phyloP scores from a whole-genome alignment of 1,284 basidiomycete species.

The Ustilago xerochloae region DNA sequence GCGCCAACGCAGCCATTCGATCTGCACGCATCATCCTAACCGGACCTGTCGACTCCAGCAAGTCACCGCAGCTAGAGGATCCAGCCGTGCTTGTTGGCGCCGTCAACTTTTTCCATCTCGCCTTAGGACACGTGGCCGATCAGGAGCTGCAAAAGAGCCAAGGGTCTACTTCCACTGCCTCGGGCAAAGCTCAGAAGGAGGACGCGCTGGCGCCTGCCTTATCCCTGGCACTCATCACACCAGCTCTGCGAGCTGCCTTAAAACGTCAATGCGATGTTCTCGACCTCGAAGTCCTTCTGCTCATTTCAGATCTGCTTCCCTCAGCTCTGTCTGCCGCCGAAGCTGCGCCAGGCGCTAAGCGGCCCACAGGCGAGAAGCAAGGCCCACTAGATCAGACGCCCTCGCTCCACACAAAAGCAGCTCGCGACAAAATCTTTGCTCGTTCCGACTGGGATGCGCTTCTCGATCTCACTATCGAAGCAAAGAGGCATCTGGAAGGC shows the following conservation, averaged over 20 bases:
- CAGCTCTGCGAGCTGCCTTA: constrained; percentile 60
- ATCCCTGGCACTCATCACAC: constrained; percentile 55
- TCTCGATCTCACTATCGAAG: constrained; percentile 57
- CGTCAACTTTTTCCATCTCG: constrained; percentile 57
- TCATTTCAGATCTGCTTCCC: constrained; percentile 58
- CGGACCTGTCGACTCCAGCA: not conserved
- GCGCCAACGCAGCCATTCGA: constrained; percentile 61
- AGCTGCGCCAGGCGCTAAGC: constrained; percentile 4
- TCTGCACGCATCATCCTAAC: constrained; percentile 50
- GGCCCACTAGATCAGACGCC: not conserved
- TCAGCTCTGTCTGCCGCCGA: constrained; percentile 5
- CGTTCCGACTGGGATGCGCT: constrained; percentile 63
- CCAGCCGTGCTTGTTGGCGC: constrained; percentile 62
- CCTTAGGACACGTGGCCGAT: constrained; percentile 50
- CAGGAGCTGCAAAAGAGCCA: constrained; percentile 43
- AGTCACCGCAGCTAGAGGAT: constrained; percentile 26
- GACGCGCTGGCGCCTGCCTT: constrained; percentile 54
- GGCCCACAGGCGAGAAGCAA: constrained; percentile 10
- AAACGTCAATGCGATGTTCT: constrained; percentile 56
- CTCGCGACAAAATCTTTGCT: constrained; percentile 14
- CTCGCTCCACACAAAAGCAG: constrained; percentile 1
- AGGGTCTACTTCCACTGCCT: constrained; percentile 1
- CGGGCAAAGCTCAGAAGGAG: constrained; percentile 36
- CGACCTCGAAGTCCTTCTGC: constrained; percentile 58
- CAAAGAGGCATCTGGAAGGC: constrained; percentile 57